These are phyloP conservation scores for Lepiota subincarnata DNA, from an alignment of 768 basidiomycete genomes.

Conservation along the genomic window DNA sequence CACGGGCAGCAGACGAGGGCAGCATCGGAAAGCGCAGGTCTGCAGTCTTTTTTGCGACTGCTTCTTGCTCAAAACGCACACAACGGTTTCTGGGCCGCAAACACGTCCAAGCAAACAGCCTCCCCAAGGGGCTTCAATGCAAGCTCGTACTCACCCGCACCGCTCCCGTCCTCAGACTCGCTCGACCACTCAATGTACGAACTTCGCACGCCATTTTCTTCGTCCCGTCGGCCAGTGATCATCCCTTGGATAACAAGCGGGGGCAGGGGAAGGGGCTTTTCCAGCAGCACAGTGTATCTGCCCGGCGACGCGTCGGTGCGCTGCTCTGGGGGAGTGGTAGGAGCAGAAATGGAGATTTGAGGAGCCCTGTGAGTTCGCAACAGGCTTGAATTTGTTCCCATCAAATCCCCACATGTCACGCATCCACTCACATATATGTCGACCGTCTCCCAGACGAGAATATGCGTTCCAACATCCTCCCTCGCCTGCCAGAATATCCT, in stretches of 20 bases:
- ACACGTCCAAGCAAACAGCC: constrained; percentile 2
- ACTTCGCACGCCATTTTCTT: background rate
- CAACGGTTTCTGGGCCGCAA: background rate
- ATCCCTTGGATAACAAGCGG: background rate
- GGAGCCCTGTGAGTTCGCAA: background rate
- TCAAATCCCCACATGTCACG: constrained; percentile 5
- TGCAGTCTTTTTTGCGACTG: background rate
- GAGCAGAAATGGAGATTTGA: background rate
- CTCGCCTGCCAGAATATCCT: background rate
- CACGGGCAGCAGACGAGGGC: background rate
- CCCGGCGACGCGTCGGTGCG: background rate
- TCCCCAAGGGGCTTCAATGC: background rate
- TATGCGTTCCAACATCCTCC: background rate
- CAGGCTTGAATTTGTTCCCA: constrained; percentile 6
- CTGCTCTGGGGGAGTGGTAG: constrained; percentile 2
- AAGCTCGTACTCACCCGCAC: background rate
- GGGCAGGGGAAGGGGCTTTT: constrained; percentile 2
- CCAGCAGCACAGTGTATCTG: background rate
- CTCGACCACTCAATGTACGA: constrained; percentile 8
- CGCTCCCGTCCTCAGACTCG: constrained; percentile 6
- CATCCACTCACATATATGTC: constrained; percentile 3
- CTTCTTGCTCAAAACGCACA: background rate
- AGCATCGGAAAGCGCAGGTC: background rate
- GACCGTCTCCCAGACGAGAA: background rate
- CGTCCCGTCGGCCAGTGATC: background rate